Evolutionary conservation across 192 early-diverging fungal genomes (phyloP).

Genomic region (Ambispora gerdemannii): DNA sequence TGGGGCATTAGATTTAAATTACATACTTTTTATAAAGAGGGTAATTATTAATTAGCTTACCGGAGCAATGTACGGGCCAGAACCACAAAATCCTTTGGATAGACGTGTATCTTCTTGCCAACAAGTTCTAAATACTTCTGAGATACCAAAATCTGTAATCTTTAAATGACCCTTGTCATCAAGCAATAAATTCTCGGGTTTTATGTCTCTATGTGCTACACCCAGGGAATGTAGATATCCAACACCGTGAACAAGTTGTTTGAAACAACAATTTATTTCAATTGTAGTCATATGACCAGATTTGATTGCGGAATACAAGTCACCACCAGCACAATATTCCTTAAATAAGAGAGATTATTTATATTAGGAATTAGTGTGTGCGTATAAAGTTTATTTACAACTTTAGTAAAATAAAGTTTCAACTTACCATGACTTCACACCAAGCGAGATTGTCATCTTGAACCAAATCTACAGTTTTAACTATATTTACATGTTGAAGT

Average conservation of each 20-base stretch:
- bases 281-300: slow-evolving; percentile 68
- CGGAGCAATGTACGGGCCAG: slow-evolving; percentile 96
- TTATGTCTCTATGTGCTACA: slow-evolving; percentile 88
- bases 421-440: slow-evolving; percentile 73
- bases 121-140: slow-evolving; percentile 88
- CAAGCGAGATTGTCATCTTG: slow-evolving; percentile 82
- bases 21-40: too few species aligned
- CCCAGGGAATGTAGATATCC: slow-evolving; percentile 88
- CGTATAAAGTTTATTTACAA: too few species aligned
- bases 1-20: too few species aligned
- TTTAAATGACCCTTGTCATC: slow-evolving; percentile 79
- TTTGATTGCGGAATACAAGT: slow-evolving; percentile 79
- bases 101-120: slow-evolving; percentile 77
- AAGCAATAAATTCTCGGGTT: slow-evolving; percentile 86
- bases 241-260: slow-evolving; percentile 87
- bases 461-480: slow-evolving; percentile 93
- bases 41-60: slow-evolving; percentile 59
- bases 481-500: slow-evolving; percentile 86
- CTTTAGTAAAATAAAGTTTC: too few species aligned
- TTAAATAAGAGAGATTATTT: too few species aligned
- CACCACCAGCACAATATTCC: slow-evolving; percentile 91
- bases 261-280: slow-evolving; percentile 90
- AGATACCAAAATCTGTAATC: slow-evolving; percentile 98
- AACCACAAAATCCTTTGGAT: slow-evolving; percentile 88
- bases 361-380: too few species aligned